phyloP scores from a whole-genome alignment of 2,329 filamentous ascomycete genomes.

The Plenodomus tracheiphilus region DNA sequence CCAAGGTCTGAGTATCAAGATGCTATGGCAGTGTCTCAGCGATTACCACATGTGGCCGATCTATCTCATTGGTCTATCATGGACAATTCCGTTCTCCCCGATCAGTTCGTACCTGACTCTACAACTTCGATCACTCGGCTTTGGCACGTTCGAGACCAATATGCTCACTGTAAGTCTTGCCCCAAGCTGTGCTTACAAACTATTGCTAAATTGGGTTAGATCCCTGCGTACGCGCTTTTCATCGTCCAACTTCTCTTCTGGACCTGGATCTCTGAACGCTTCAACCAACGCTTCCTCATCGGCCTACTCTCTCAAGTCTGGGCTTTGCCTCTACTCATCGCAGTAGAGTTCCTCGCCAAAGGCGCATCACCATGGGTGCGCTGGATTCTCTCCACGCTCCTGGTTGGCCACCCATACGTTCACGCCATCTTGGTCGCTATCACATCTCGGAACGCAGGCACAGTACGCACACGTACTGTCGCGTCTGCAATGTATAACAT shows the following conservation, averaged over 20 bases:
- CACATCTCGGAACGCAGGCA: slow-evolving; percentile 48
- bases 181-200: background rate
- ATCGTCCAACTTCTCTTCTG: slow-evolving; percentile 55
- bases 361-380: slow-evolving; percentile 43
- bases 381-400: slow-evolving; percentile 43
- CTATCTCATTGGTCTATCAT: slow-evolving; percentile 41
- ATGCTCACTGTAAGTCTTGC: slow-evolving; percentile 35
- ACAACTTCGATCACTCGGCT: slow-evolving; percentile 39
- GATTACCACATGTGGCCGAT: slow-evolving; percentile 61
- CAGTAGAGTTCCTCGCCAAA: slow-evolving; percentile 38
- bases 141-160: slow-evolving; percentile 44
- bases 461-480: slow-evolving; percentile 49
- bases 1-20: slow-evolving; percentile 53
- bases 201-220: slow-evolving; percentile 19
- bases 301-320: slow-evolving; percentile 47
- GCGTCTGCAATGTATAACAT: slow-evolving; percentile 51
- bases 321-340: slow-evolving; percentile 44
- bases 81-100: slow-evolving; percentile 40
- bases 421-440: slow-evolving; percentile 51
- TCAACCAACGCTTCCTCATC: slow-evolving; percentile 58
- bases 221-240: slow-evolving; percentile 52
- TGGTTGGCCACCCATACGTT: slow-evolving; percentile 50
- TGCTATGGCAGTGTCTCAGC: slow-evolving; percentile 55
- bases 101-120: slow-evolving; percentile 42
- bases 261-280: slow-evolving; percentile 54